Evolutionary conservation across 768 basidiomycete genomes (phyloP).

Genomic region (Asterophora parasitica): DNA sequence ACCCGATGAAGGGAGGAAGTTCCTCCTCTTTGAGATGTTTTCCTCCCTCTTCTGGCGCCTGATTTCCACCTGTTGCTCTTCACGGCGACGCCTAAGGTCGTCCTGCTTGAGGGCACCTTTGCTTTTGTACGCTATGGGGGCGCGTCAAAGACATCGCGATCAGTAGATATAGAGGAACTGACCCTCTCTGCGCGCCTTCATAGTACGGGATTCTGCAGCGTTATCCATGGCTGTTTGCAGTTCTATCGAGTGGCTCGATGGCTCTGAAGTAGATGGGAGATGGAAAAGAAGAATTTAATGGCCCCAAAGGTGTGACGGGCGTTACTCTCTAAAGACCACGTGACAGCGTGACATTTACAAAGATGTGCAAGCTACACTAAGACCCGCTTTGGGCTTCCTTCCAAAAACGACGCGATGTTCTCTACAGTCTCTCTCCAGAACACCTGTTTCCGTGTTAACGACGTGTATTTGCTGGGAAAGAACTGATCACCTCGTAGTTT

Average conservation of each 20-base stretch:
- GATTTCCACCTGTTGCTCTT: slow-evolving; percentile 99
- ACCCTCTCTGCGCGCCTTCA: slow-evolving; percentile 75
- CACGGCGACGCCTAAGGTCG: slow-evolving; percentile 92
- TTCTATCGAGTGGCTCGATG: slow-evolving; percentile 20
- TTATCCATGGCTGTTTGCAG: slow-evolving; percentile 33
- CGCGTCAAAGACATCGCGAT: slow-evolving; percentile 34
- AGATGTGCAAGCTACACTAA: no score
- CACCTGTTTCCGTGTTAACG: slow-evolving; percentile 24
- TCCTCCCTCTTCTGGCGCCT: slow-evolving; percentile 97
- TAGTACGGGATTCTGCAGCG: slow-evolving; percentile 56
- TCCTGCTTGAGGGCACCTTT: slow-evolving; percentile 87
- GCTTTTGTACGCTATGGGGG: slow-evolving; percentile 75
- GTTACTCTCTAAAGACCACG: slow-evolving; percentile 25
- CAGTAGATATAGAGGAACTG: slow-evolving; percentile 22
- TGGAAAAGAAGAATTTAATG: slow-evolving; percentile 26
- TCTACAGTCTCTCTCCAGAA: slow-evolving; percentile 54
- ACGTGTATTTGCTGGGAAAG: background rate
- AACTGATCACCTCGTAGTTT: slow-evolving; percentile 40
- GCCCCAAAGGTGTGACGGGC: slow-evolving; percentile 19
- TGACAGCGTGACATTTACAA: slow-evolving; percentile 20
- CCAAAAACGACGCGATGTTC: slow-evolving; percentile 52
- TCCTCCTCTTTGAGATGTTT: slow-evolving; percentile 95
- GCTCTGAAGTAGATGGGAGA: slow-evolving; percentile 23
- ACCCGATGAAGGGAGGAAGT: slow-evolving; percentile 72
- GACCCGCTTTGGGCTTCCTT: slow-evolving; percentile 30